Percentiles rank a stretch among this genome's conserved stretches.
These are phyloP conservation scores for Mycena kentingensis DNA, from an alignment of 768 basidiomycete genomes.

Conservation along the genomic window DNA sequence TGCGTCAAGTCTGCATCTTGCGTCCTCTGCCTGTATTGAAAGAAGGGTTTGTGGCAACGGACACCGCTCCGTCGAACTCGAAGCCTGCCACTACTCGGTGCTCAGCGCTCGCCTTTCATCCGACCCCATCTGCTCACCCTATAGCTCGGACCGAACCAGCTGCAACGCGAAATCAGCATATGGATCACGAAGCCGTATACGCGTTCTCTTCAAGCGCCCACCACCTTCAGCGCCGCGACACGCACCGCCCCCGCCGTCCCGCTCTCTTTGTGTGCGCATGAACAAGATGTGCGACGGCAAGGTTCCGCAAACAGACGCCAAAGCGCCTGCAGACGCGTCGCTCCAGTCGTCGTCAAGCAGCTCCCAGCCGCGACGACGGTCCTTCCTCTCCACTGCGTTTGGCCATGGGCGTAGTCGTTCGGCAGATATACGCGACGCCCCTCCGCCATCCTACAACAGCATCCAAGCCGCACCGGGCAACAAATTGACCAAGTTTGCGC, in stretches of 20 bases:
- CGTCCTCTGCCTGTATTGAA: background rate
- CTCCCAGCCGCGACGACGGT: slow-evolving; percentile 5
- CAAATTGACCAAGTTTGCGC: slow-evolving; percentile 2
- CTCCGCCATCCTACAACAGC: slow-evolving; percentile 18
- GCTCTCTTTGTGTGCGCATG: background rate
- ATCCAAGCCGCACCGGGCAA: slow-evolving; percentile 1
- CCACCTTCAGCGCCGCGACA: background rate
- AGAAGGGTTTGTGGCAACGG: background rate
- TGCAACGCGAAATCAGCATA: too few relatives aligned
- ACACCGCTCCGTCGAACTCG: too few relatives aligned
- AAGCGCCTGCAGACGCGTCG: slow-evolving; percentile 5
- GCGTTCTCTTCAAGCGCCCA: background rate
- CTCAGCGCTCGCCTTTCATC: too few relatives aligned
- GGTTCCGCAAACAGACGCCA: background rate
- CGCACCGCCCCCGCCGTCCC: background rate
- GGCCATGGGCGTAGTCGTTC: slow-evolving; percentile 12
- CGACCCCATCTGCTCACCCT: too few relatives aligned
- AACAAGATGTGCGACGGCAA: background rate
- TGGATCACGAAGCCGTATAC: too few relatives aligned
- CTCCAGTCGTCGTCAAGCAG: background rate
- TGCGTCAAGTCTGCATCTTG: too few relatives aligned
- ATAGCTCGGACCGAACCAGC: too few relatives aligned
- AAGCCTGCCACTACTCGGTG: too few relatives aligned
- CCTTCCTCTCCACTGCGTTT: slow-evolving; percentile 16
- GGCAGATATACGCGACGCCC: slow-evolving; percentile 6